phyloP scores from a whole-genome alignment of 768 basidiomycete genomes.

The Agrocybe praecox region DNA sequence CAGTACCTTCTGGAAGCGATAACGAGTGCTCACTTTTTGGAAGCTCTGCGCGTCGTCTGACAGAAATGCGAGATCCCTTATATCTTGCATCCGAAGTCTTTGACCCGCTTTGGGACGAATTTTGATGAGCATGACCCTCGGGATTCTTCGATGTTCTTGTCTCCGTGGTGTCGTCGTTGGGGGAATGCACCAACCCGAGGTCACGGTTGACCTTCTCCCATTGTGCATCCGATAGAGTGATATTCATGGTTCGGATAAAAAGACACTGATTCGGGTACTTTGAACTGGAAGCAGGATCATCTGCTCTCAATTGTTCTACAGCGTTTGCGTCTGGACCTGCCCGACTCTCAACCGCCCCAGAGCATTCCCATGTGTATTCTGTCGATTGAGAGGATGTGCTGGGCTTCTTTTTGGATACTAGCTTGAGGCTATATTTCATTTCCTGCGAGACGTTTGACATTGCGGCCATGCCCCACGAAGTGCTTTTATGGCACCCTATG shows the following conservation, averaged over 20 bases:
- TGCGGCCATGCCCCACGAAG: conserved; percentile 15
- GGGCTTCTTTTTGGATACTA: not conserved
- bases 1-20: too few species aligned
- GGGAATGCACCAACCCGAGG: too few species aligned
- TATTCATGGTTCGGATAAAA: conserved; percentile 9
- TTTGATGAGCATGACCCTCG: too few species aligned
- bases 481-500: conserved; percentile 6
- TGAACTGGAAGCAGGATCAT: not conserved
- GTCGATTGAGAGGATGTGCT: not conserved
- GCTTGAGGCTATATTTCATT: not conserved
- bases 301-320: not conserved
- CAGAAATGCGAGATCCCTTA: too few species aligned
- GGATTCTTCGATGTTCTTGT: too few species aligned
- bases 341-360: not conserved
- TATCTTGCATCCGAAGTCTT: too few species aligned
- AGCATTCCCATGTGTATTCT: not conserved
- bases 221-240: not conserved
- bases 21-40: too few species aligned
- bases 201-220: not conserved
- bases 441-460: not conserved
- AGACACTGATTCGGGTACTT: conserved; percentile 2
- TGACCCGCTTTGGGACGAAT: too few species aligned
- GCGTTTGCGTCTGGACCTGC: not conserved
- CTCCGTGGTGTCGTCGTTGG: too few species aligned
- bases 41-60: too few species aligned